phyloP scores from a whole-genome alignment of 2,329 filamentous ascomycete species.

The Pestalotiopsis sp. region DNA sequence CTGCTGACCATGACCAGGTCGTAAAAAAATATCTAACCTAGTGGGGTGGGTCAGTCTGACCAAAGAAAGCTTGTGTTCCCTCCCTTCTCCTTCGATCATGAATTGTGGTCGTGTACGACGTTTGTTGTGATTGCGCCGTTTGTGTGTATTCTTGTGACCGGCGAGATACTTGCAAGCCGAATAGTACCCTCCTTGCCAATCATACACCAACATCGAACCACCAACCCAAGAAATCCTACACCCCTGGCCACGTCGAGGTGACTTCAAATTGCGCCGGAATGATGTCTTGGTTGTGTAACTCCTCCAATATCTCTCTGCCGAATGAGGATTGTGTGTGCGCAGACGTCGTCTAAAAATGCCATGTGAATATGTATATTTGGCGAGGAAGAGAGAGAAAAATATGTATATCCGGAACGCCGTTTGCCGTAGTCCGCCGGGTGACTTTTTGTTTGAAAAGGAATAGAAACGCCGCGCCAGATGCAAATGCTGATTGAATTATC shows the following conservation, averaged over 20 bases:
- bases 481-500: conserved; percentile 8
- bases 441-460: background rate
- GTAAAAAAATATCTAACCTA: background rate
- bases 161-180: background rate
- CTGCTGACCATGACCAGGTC: background rate
- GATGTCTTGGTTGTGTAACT: background rate
- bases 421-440: background rate
- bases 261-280: background rate
- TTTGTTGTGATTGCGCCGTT: background rate
- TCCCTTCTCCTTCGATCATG: background rate
- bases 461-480: conserved; percentile 7
- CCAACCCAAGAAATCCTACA: background rate
- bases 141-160: background rate
- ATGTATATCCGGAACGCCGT: background rate
- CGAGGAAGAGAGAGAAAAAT: background rate
- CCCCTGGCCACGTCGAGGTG: background rate
- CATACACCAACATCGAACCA: background rate
- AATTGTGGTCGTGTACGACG: background rate
- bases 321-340: background rate
- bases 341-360: background rate
- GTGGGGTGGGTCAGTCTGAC: background rate
- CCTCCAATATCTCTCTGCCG: background rate
- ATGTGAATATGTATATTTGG: background rate
- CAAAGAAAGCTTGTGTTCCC: background rate
- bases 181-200: background rate